Conservation (phyloP, 768 basidiomycete genomes). For the Lentinula aciculospora region DNA sequence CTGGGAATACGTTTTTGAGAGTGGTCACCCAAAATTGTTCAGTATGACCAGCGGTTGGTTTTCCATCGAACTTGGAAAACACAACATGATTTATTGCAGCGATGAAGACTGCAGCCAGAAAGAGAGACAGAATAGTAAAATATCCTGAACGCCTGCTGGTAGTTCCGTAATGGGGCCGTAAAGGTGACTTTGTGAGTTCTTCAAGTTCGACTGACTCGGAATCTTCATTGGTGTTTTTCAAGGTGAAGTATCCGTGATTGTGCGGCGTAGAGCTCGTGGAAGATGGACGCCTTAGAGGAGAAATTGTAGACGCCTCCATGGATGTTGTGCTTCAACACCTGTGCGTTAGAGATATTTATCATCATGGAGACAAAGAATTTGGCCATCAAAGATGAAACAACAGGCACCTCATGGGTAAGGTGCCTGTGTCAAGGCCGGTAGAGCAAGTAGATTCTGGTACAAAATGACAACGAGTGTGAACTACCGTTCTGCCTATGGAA, state of each 20-base stretch:
- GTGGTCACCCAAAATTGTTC: conserved; percentile 1
- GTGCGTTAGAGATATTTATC: too few species aligned
- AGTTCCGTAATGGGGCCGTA: background rate
- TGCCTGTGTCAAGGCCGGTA: too few species aligned
- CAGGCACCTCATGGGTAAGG: too few species aligned
- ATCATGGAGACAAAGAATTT: too few species aligned
- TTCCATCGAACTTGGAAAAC: background rate
- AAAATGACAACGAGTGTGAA: too few species aligned
- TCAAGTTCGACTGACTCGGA: background rate
- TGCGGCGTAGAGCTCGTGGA: background rate
- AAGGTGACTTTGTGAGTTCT: background rate
- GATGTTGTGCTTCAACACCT: too few species aligned
- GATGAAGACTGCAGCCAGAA: background rate
- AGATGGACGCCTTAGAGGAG: background rate
- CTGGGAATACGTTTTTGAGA: background rate
- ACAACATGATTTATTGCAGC: background rate
- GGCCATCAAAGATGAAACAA: too few species aligned
- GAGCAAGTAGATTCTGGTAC: too few species aligned
- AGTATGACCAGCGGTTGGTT: background rate
- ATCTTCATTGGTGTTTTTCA: background rate
- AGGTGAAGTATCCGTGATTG: background rate
- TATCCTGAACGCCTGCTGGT: background rate
- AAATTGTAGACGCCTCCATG: background rate
- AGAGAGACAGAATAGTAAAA: background rate
- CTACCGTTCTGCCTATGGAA: too few species aligned